Percentiles rank a stretch among this genome's conserved stretches.
phyloP scores from a whole-genome alignment of 345 rosid genomes.

The Bruguiera parviflora region DNA sequence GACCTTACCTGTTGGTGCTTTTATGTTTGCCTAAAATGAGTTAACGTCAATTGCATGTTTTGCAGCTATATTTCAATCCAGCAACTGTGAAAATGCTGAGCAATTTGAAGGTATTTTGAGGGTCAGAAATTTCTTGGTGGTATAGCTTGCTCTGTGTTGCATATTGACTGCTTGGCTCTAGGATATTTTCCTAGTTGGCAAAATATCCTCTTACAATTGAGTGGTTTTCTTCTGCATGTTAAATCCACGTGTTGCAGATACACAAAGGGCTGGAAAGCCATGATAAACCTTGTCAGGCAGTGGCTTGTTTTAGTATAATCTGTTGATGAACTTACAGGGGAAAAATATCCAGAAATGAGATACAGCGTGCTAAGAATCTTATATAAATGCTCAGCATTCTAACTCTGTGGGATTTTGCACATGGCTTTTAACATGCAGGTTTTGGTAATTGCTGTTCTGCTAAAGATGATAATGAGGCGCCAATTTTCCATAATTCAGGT shows the following conservation, averaged over 20 bases:
- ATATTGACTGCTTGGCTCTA: neutral
- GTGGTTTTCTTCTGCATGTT: neutral
- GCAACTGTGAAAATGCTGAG: constrained; percentile 99
- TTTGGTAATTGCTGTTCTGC: constrained; percentile 84
- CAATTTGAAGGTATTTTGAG: constrained; percentile 67
- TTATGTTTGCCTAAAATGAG: constrained; percentile 2
- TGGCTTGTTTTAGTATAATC: neutral
- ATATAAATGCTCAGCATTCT: too few relatives aligned
- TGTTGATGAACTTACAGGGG: neutral
- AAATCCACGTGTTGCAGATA: neutral
- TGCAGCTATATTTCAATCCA: constrained; percentile 95
- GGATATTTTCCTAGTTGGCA: neutral
- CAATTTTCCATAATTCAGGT: constrained; percentile 92
- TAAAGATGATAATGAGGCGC: constrained; percentile 84
- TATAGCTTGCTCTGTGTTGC: neutral
- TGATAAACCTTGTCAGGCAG: neutral
- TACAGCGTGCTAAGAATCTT: neutral
- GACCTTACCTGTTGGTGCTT: neutral
- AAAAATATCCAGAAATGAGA: neutral
- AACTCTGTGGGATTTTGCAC: neutral
- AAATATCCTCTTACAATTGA: too few relatives aligned
- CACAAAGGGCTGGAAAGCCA: neutral
- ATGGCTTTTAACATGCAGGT: constrained; percentile 46
- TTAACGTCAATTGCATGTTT: constrained; percentile 22
- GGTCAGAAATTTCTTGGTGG: neutral